phyloP scores from a whole-genome alignment of 1,139 yeast genomes.

The Fermentozyma sake region DNA sequence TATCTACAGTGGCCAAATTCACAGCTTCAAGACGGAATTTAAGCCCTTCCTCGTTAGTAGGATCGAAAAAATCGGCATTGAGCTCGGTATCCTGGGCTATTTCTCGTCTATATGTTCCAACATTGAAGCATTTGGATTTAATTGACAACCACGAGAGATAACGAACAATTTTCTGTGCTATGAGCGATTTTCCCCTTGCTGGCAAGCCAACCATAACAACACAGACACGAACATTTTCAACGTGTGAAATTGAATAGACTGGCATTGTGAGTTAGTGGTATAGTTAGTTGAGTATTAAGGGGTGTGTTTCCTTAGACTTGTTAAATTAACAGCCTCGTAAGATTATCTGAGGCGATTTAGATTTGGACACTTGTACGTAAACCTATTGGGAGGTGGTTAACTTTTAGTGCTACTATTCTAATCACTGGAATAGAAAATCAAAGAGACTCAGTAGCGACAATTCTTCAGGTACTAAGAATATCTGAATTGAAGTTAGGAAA shows the following conservation, averaged over 20 bases:
- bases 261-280: slow-evolving; percentile 53
- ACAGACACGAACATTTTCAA: slow-evolving; percentile 66
- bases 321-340: no score
- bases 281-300: no score
- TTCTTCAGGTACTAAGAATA: no score
- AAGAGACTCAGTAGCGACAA: no score
- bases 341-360: no score
- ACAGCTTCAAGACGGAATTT: slow-evolving; percentile 67
- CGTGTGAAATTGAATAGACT: slow-evolving; percentile 69
- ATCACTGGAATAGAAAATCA: no score
- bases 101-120: slow-evolving; percentile 76
- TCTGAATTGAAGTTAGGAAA: no score
- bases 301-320: no score
- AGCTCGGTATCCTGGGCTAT: slow-evolving; percentile 28
- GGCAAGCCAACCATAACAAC: slow-evolving; percentile 76
- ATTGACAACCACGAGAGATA: slow-evolving; percentile 91
- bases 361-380: no score
- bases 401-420: no score
- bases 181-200: slow-evolving; percentile 72
- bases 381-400: no score
- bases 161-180: slow-evolving; percentile 79
- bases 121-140: slow-evolving; percentile 82
- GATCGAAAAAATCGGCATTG: slow-evolving; percentile 76
- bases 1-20: slow-evolving; percentile 67
- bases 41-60: slow-evolving; percentile 59